Percentiles rank a stretch among this genome's conserved stretches.
Conservation (phyloP, 768 basidiomycete genomes). For the Tricholoma saponaceum region DNA sequence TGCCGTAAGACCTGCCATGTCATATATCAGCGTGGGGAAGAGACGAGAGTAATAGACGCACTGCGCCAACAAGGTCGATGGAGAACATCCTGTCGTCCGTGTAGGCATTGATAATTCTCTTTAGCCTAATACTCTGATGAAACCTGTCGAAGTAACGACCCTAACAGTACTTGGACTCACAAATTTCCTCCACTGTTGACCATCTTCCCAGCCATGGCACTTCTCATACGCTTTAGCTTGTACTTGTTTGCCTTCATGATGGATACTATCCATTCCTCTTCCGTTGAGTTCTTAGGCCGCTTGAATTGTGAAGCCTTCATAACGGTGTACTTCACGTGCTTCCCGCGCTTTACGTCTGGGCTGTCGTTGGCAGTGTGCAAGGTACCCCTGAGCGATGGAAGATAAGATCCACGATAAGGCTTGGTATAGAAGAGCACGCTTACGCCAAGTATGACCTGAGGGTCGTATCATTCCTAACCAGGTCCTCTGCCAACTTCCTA, state of each 20-base stretch:
- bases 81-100: no score
- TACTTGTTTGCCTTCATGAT: not conserved
- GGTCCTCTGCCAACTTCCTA: slow-evolving; percentile 8
- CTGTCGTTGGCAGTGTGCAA: not conserved
- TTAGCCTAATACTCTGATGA: slow-evolving; percentile 19
- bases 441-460: slow-evolving; percentile 6
- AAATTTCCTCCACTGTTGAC: slow-evolving; percentile 13
- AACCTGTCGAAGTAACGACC: not conserved
- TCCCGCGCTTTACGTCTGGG: not conserved
- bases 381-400: not conserved
- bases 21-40: not conserved
- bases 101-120: slow-evolving; percentile 35
- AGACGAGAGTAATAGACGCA: slow-evolving; percentile 15
- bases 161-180: slow-evolving; percentile 6
- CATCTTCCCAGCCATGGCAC: not conserved
- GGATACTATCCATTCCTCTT: not conserved
- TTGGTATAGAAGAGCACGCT: not conserved
- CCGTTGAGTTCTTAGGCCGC: not conserved
- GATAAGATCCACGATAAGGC: not conserved
- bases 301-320: not conserved
- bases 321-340: not conserved
- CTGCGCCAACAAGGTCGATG: slow-evolving; percentile 49
- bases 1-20: slow-evolving; percentile 41
- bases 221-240: not conserved
- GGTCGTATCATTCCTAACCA: slow-evolving; percentile 1